Percentiles rank a stretch among this genome's conserved stretches.
Conservation (phyloP, 345 rosid species). For the Litchi chinensis region DNA sequence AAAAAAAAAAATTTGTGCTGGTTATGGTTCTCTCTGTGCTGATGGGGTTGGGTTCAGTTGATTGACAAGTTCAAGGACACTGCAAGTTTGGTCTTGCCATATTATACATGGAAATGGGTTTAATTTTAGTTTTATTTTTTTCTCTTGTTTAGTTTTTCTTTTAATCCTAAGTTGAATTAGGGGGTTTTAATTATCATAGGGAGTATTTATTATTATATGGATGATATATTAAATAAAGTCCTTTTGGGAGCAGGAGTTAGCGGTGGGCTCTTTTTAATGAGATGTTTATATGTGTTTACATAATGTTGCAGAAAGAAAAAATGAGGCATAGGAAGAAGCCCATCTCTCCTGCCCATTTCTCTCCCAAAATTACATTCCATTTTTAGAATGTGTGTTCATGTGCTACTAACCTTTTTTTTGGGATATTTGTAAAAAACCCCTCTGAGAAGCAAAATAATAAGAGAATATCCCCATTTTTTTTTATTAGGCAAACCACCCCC, state of each 20-base stretch:
- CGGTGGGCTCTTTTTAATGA: slow-evolving; percentile 35
- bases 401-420: neutral
- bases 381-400: neutral
- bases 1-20: slow-evolving; percentile 2
- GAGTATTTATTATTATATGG: slow-evolving; percentile 41
- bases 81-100: slow-evolving; percentile 39
- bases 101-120: slow-evolving; percentile 57
- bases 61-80: slow-evolving; percentile 15
- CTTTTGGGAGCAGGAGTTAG: slow-evolving; percentile 19
- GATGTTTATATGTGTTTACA: slow-evolving; percentile 59
- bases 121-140: slow-evolving; percentile 32
- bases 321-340: slow-evolving; percentile 15
- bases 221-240: slow-evolving; percentile 30
- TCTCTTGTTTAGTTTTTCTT: slow-evolving; percentile 7
- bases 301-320: slow-evolving; percentile 29
- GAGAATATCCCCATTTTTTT: too few relatives aligned
- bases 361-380: slow-evolving; percentile 10
- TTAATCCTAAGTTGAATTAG: slow-evolving; percentile 42
- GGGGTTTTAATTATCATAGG: too few relatives aligned
- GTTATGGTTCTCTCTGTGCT: slow-evolving; percentile 4
- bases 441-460: too few relatives aligned
- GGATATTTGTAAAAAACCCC: too few relatives aligned
- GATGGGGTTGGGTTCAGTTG: slow-evolving; percentile 14
- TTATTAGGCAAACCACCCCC: too few relatives aligned
- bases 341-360: slow-evolving; percentile 23